Evolutionary conservation across 768 basidiomycete genomes (phyloP).

Genomic region (Hypholoma sublateritium): DNA sequence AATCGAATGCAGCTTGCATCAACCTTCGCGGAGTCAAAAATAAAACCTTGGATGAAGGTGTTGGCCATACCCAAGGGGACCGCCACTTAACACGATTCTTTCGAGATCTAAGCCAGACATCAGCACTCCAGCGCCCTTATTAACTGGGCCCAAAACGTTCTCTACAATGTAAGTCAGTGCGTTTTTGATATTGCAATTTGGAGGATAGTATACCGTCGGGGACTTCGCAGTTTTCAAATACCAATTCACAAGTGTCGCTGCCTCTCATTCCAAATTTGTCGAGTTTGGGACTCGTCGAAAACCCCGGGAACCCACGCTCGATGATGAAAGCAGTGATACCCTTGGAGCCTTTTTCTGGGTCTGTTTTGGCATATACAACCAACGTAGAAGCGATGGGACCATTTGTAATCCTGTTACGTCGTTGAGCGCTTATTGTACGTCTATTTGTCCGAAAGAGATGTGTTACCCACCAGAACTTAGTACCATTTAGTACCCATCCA

Average conservation of each 20-base stretch:
- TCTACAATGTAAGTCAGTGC: conserved; percentile 39
- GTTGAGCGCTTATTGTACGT: conserved; percentile 3
- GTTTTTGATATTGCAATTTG: not conserved
- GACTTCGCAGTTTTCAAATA: conserved; percentile 89
- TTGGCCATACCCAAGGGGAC: conserved; percentile 74
- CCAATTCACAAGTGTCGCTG: conserved; percentile 90
- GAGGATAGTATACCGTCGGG: conserved; percentile 63
- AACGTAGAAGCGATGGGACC: conserved; percentile 89
- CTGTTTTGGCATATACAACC: conserved; percentile 91
- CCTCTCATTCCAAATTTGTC: conserved; percentile 98
- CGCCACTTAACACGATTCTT: conserved; percentile 87
- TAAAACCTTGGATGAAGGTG: conserved; percentile 4
- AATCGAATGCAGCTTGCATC: conserved; percentile 93
- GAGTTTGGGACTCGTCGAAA: conserved; percentile 86
- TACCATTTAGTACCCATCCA: conserved; percentile 83
- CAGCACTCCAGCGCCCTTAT: conserved; percentile 81
- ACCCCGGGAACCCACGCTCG: conserved; percentile 79
- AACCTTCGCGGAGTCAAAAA: conserved; percentile 45
- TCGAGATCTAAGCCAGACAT: conserved; percentile 96
- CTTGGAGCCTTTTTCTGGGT: conserved; percentile 73
- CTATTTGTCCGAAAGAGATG: not conserved
- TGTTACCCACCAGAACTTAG: conserved; percentile 83
- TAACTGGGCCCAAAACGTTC: conserved; percentile 80
- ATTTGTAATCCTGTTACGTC: conserved; percentile 80
- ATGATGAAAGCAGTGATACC: conserved; percentile 93